Conservation (phyloP, 495 filamentous ascomycete species). For the Lepidopterella palustris region DNA sequence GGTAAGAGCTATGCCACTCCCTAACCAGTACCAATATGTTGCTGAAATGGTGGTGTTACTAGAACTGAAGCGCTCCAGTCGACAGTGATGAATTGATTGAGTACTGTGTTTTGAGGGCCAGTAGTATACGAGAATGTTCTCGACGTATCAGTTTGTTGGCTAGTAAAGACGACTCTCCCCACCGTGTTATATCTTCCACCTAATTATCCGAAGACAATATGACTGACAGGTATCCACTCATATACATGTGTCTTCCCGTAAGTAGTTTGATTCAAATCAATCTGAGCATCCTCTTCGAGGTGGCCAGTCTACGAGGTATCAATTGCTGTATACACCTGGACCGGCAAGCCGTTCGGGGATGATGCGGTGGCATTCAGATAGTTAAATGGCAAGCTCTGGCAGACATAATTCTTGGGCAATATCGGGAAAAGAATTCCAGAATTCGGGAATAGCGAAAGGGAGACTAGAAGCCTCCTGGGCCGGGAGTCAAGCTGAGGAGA, state of each 20-base stretch:
- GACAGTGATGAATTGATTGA: conserved; percentile 4
- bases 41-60: too few relatives aligned
- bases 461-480: conserved; percentile 36
- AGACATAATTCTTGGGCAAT: conserved; percentile 9
- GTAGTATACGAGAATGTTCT: background rate
- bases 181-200: conserved; percentile 36
- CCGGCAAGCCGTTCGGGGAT: conserved; percentile 15
- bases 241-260: conserved; percentile 31
- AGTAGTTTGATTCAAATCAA: conserved; percentile 28
- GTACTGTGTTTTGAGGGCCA: conserved; percentile 14
- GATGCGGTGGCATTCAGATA: conserved; percentile 25
- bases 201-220: conserved; percentile 33
- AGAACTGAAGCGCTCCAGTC: too few relatives aligned
- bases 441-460: conserved; percentile 42
- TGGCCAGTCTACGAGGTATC: conserved; percentile 47
- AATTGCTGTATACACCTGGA: conserved; percentile 47
- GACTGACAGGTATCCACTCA: conserved; percentile 28
- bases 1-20: too few relatives aligned
- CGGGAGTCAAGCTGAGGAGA: conserved; percentile 41
- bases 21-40: too few relatives aligned
- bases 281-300: conserved; percentile 28
- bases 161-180: conserved; percentile 43
- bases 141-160: conserved; percentile 22
- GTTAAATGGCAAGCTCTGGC: conserved; percentile 23
- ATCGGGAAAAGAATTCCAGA: conserved; percentile 40